Evolutionary conservation across 1,139 yeast genomes (phyloP), one percentile per base, ranked within the genome.

Genomic region (Sugiyamaella novakii): DNA sequence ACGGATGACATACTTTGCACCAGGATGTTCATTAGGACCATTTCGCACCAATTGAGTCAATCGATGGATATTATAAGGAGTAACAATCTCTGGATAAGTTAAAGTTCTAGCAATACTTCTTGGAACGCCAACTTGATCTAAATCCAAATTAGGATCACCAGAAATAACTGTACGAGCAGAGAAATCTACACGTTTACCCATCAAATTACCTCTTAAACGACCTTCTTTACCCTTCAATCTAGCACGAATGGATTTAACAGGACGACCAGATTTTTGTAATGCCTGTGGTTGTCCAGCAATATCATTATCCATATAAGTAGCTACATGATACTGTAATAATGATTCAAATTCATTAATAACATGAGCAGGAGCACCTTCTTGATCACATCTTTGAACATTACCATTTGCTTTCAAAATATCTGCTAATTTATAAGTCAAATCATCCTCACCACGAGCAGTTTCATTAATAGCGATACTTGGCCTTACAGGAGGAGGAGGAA

Each of bases 201-300:
- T 94, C 62, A 94, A 76, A 65, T 92, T 92, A 65, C 98, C 98
- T 78, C 98, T 84, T 58, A 92, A 81, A 75, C 98, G 89, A 55
- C 99, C 98, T 75, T 94, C 98, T 64, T 94, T 92, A 74, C 99
- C 98, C 83, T 94, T 94, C 60, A 94, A 78, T 75, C 99, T 88
- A 21, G 99, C 98, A 74, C 99, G 84, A 60, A 94, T 94, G 41
- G 98, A 88, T 69, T 92, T 94, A 57, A 94, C 95, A 6, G 99
- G 98, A 73, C 98, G 87, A 51, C 98, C 99, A 45, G 98, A 88
- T 71, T 94, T 94, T 68, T 94, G 99, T 57, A 92, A 79, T 34
- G 99, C 98, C 70, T 92, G 98, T 0, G 98, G 99, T 72, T 92
- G 98, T 55, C 99, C 98, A n/a, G 98, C 98, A 71, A 92, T 92